phyloP scores from a whole-genome alignment of 768 basidiomycete species.

The Leccinum incarnatum region DNA sequence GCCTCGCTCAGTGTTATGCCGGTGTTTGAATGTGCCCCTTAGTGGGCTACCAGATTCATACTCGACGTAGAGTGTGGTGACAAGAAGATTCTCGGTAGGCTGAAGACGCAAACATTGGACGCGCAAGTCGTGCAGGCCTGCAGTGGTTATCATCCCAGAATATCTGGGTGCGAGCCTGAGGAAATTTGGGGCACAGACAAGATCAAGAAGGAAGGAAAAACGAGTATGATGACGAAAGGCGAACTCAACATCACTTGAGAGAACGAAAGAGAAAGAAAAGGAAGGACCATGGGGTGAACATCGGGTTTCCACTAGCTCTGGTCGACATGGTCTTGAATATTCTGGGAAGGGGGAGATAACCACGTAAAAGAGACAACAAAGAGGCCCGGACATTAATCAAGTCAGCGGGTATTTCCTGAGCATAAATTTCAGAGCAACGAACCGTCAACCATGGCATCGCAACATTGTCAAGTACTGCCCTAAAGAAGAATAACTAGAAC shows the following conservation, averaged over 20 bases:
- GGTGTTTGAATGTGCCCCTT: too few relatives aligned
- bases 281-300: too few relatives aligned
- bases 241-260: constrained; percentile 9
- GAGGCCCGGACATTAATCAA: not conserved
- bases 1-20: constrained; percentile 43
- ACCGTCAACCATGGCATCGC: not conserved
- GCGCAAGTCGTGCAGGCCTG: constrained; percentile 31
- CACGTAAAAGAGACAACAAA: too few relatives aligned
- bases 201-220: too few relatives aligned
- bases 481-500: too few relatives aligned
- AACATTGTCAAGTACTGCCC: not conserved
- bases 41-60: constrained; percentile 63
- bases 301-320: too few relatives aligned
- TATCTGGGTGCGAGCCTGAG: constrained; percentile 32
- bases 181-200: not conserved
- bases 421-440: not conserved
- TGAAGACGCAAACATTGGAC: constrained; percentile 39
- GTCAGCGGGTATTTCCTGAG: not conserved
- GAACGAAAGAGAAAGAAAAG: not conserved
- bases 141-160: constrained; percentile 66
- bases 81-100: constrained; percentile 26
- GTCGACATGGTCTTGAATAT: too few relatives aligned
- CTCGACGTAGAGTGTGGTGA: constrained; percentile 35
- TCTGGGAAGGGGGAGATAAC: too few relatives aligned
- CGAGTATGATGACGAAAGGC: constrained; percentile 16